Evolutionary conservation across 140 eudicot species (phyloP).

Genomic region (Flaveria floridana): DNA sequence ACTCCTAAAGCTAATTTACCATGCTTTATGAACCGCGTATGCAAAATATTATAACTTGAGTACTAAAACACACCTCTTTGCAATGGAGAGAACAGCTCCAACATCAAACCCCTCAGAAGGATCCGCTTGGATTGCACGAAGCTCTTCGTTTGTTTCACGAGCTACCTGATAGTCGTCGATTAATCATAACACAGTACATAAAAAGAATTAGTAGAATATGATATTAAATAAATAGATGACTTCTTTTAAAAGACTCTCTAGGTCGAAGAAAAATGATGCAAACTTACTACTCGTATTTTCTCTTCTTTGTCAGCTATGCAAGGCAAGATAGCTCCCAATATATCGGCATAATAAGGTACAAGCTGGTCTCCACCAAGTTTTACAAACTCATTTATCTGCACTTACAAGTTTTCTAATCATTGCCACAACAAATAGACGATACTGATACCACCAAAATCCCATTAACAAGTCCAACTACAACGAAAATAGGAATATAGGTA

Average conservation of each 20-base stretch:
- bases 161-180: constrained; percentile 56
- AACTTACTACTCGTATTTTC: constrained; percentile 78
- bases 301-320: constrained; percentile 94
- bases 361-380: constrained; percentile 96
- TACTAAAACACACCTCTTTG: constrained; percentile 49
- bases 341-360: constrained; percentile 87
- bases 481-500: not conserved
- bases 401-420: constrained; percentile 14
- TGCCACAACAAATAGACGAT: constrained; percentile 2
- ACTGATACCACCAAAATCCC: not conserved
- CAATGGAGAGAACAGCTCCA: constrained; percentile 70
- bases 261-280: not conserved
- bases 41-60: constrained; percentile 8
- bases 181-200: not conserved
- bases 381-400: constrained; percentile 86
- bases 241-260: not conserved
- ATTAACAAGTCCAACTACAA: not conserved
- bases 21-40: not conserved
- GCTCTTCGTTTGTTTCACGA: constrained; percentile 86
- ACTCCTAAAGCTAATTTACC: constrained; percentile 8
- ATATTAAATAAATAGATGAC: not conserved
- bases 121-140: constrained; percentile 62
- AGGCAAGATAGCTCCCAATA: constrained; percentile 85
- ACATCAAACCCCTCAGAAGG: constrained; percentile 91
- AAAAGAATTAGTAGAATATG: not conserved